Evolutionary conservation across 495 filamentous ascomycete genomes (phyloP).

Genomic region (Xylaria acuta): DNA sequence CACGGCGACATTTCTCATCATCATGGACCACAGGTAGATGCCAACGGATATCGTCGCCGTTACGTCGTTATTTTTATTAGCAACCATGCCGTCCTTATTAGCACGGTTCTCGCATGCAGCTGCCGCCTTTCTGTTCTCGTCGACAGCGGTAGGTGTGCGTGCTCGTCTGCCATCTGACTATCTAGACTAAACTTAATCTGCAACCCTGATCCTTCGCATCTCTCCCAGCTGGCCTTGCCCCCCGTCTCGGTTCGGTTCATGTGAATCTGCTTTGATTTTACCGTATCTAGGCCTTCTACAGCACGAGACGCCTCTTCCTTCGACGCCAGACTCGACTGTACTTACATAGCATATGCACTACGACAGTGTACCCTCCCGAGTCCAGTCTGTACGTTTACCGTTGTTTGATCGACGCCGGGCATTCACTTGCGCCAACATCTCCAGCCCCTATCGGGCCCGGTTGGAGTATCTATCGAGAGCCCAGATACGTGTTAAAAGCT

Average conservation of each 20-base stretch:
- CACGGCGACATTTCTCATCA: not conserved
- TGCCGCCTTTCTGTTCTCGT: not conserved
- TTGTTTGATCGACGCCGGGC: conserved; percentile 10
- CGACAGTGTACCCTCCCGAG: conserved; percentile 3
- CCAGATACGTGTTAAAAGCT: conserved; percentile 17
- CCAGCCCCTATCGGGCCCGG: conserved; percentile 12
- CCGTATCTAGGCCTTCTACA: not conserved
- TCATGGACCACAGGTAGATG: not conserved
- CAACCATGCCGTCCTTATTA: not conserved
- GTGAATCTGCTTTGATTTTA: not conserved
- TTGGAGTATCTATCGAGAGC: not conserved
- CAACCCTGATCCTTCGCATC: not conserved
- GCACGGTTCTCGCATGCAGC: not conserved
- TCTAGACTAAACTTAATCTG: not conserved
- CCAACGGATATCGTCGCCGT: not conserved
- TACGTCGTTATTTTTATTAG: not conserved
- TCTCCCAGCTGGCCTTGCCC: conserved; percentile 9
- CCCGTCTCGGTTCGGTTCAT: not conserved
- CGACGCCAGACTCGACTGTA: not conserved
- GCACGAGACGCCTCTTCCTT: not conserved
- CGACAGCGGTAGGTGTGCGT: not conserved
- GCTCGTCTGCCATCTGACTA: not conserved
- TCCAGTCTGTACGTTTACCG: not conserved
- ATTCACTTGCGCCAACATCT: conserved; percentile 6
- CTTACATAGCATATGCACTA: too few relatives aligned